Base-by-base conservation (phyloP, 495 filamentous ascomycete genomes). In the Penicillium angulare region DNA sequence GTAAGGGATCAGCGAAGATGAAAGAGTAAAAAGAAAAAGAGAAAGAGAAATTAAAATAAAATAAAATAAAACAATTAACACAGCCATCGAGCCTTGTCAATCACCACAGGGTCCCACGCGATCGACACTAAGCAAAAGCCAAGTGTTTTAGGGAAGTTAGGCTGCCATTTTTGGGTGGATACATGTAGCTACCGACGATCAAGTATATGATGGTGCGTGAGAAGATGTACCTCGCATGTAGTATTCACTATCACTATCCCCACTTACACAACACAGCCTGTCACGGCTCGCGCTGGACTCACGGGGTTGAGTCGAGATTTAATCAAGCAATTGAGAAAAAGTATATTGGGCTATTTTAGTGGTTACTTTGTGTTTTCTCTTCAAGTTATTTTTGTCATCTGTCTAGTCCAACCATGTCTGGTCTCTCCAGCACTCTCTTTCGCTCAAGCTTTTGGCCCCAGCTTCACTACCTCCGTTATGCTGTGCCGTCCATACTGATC, bases 121-220 rank as follows among this genome's bases (percentile, higher is more conserved):
- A 52, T 50, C 50, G 23, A 50, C 16, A 21, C 45, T 55, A 53
- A 52, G 46, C 35, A 3, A 47, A 47, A 60, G 55, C 57, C 57
- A 49, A 59, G 57, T 49, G 41, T 55, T 55, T 60, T 63, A 60
- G 59, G 45, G 36, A 17, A 22, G 16, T 41, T 41, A 41, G 43
- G 43, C 52, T 43, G 52, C 52, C 47, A 45, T 29, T 39, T 46
- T 55, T 17, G 26, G 31, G 12, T 3, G 16, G 20, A 7, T 29
- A 53, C 50, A 16, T 36, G 41, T n/a, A n/a, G n/a, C n/a, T n/a
- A n/a, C n/a, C n/a, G n/a, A n/a, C n/a, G n/a, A n/a, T n/a, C n/a
- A n/a, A n/a, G n/a, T n/a, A n/a, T n/a, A n/a, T n/a, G n/a, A n/a
- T n/a, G n/a, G n/a, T n/a, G n/a, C n/a, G n/a, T n/a, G n/a, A n/a